Percentiles rank a stretch among this genome's conserved stretches.
Conservation (phyloP, 2,329 filamentous ascomycete genomes). For the Colletotrichum sp. region DNA sequence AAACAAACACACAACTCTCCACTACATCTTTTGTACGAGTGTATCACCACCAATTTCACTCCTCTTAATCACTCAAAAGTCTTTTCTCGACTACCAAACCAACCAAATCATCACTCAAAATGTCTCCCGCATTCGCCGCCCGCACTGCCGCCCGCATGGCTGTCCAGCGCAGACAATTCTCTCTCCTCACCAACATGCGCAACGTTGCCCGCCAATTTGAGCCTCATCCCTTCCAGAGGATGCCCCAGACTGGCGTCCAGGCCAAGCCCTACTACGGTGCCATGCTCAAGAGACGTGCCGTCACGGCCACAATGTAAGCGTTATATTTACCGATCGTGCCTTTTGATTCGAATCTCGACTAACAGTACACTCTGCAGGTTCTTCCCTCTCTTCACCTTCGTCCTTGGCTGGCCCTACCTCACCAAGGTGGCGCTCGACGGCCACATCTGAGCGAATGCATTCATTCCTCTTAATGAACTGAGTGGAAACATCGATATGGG, state of each 20-base stretch:
- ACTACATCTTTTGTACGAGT: conserved; percentile 7
- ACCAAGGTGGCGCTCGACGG: conserved; percentile 6
- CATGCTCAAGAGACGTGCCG: conserved; percentile 34
- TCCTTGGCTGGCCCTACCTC: conserved; percentile 22
- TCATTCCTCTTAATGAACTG: neutral
- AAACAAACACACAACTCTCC: conserved; percentile 5
- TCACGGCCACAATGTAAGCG: conserved; percentile 38
- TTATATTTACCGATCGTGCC: neutral
- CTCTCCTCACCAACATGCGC: conserved; percentile 38
- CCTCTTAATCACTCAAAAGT: conserved; percentile 6
- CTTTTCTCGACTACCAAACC: neutral
- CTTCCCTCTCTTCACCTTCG: neutral
- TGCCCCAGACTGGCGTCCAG: conserved; percentile 29
- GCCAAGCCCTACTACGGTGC: conserved; percentile 42
- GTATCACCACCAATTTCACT: conserved; percentile 4
- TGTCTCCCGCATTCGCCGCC: conserved; percentile 38
- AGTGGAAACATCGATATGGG: neutral
- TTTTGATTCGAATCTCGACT: neutral
- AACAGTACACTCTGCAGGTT: neutral
- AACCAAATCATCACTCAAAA: conserved; percentile 23
- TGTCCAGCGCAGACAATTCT: conserved; percentile 36
- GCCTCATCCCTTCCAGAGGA: conserved; percentile 41
- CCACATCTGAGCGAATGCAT: neutral
- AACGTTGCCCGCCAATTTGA: conserved; percentile 40
- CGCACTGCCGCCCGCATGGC: conserved; percentile 30